Percentiles rank a stretch among this genome's conserved stretches.
These are phyloP conservation scores for Chlamydomonas applanata DNA, from an alignment of 139 green algal genomes.

Conservation along the genomic window DNA sequence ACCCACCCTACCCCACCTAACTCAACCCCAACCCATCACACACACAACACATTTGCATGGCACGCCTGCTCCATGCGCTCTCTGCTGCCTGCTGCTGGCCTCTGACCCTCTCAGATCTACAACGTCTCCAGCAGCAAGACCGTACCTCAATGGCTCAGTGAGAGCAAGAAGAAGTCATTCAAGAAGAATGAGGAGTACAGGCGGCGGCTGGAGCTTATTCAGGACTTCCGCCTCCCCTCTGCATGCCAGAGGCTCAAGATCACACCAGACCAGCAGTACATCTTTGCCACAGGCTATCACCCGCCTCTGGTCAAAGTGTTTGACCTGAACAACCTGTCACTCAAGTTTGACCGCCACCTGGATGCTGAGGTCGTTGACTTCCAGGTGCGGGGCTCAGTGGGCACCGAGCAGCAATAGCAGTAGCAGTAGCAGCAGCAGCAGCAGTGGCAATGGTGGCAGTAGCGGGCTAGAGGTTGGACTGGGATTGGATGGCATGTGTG, in stretches of 20 bases:
- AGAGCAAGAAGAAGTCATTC: constrained; percentile 82
- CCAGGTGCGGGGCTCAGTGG: constrained; percentile 56
- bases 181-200: constrained; percentile 83
- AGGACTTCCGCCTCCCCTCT: constrained; percentile 88
- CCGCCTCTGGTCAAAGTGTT: constrained; percentile 73
- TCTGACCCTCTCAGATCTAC: constrained; percentile 78
- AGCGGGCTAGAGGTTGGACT: too few species aligned
- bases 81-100: too few species aligned
- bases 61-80: too few species aligned
- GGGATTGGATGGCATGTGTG: too few species aligned
- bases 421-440: too few species aligned
- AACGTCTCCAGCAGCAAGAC: constrained; percentile 83
- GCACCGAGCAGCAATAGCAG: too few species aligned
- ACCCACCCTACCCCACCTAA: neutral
- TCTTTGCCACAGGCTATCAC: constrained; percentile 35
- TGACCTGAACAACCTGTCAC: constrained; percentile 88
- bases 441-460: too few species aligned
- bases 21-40: neutral
- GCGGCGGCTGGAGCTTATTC: constrained; percentile 85
- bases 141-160: constrained; percentile 85
- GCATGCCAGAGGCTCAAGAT: constrained; percentile 84
- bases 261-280: constrained; percentile 81
- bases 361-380: constrained; percentile 95
- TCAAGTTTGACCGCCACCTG: constrained; percentile 97
- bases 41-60: neutral